phyloP scores from a whole-genome alignment of 768 basidiomycete species.

The Tricholoma terreum region DNA sequence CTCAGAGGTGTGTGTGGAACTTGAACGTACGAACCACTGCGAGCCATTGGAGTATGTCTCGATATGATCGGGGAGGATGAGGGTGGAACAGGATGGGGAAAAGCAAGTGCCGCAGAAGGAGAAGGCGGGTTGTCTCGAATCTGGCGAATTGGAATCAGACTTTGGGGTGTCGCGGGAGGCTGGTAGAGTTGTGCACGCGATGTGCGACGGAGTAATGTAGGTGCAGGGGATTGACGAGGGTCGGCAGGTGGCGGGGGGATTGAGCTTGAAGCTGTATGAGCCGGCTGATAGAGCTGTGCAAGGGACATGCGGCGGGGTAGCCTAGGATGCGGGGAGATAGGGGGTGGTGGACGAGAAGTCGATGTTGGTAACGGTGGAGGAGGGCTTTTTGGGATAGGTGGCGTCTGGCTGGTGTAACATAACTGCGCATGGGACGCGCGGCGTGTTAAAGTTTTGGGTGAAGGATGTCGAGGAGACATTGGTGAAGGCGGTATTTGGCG shows the following conservation, averaged over 20 bases:
- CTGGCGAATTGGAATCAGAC: conserved; percentile 17
- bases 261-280: conserved; percentile 3
- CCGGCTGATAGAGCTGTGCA: conserved; percentile 15
- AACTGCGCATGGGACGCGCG: conserved; percentile 25
- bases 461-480: conserved; percentile 21
- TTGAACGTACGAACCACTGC: conserved; percentile 25
- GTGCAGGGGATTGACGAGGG: neutral
- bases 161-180: conserved; percentile 3
- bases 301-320: conserved; percentile 8
- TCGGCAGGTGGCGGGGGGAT: neutral
- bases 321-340: conserved; percentile 6
- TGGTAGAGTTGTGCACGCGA: conserved; percentile 1
- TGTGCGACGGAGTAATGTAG: neutral
- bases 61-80: conserved; percentile 7
- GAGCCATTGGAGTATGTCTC: conserved; percentile 17
- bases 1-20: conserved; percentile 24
- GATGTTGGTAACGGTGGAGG: conserved; percentile 2
- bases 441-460: conserved; percentile 14
- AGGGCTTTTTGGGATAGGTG: conserved; percentile 6
- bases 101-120: conserved; percentile 6
- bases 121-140: conserved; percentile 2
- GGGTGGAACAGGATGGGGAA: neutral
- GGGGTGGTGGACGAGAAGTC: neutral
- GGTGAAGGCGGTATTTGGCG: conserved; percentile 22
- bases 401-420: conserved; percentile 8